Conservation (phyloP, 139 green algal species). For the Coccomyxa sp. region DNA sequence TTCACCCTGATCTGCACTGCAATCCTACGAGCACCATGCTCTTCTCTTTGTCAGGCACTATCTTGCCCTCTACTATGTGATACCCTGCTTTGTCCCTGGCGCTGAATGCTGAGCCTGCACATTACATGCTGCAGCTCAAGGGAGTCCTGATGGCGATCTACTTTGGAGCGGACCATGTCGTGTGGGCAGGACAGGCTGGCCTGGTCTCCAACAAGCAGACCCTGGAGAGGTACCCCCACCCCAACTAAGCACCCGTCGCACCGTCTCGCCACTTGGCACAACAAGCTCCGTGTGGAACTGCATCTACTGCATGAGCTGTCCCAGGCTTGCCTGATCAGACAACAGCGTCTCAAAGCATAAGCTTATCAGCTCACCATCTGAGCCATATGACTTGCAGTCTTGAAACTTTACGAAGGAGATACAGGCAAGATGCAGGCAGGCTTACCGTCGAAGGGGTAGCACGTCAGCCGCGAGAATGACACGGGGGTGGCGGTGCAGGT, state of each 20-base stretch:
- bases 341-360: too few species aligned
- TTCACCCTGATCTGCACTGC: neutral
- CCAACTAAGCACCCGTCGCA: too few species aligned
- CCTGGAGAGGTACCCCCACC: conserved; percentile 33
- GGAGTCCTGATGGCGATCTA: conserved; percentile 88
- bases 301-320: neutral
- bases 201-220: conserved; percentile 69
- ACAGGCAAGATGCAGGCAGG: too few species aligned
- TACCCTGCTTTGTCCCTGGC: neutral
- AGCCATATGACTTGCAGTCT: too few species aligned
- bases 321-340: too few species aligned
- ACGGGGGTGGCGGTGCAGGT: conserved; percentile 13
- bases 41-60: neutral
- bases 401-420: too few species aligned
- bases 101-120: neutral
- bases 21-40: neutral
- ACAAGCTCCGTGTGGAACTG: too few species aligned
- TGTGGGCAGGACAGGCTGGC: conserved; percentile 84
- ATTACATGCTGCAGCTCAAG: conserved; percentile 58
- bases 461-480: too few species aligned
- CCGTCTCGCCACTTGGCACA: too few species aligned
- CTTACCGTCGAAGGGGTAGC: too few species aligned
- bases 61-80: neutral
- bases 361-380: too few species aligned
- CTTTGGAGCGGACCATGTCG: conserved; percentile 90